Conservation (phyloP, 257 asterid genomes). For the Ballota nigra region DNA sequence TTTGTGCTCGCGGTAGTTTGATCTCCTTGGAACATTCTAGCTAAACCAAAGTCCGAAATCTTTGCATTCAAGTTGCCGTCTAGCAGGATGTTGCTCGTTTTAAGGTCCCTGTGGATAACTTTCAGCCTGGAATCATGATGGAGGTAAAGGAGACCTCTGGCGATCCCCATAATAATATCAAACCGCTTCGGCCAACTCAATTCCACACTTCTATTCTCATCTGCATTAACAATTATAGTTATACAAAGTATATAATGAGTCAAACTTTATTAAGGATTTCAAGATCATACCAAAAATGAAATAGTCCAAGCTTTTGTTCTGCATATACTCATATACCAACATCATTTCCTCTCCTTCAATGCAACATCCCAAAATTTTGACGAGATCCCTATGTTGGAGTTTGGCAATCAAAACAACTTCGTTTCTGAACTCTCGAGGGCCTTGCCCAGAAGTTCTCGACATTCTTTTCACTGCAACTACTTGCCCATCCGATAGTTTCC, state of each 20-base stretch:
- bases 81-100: no score
- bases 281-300: slow-evolving; percentile 13
- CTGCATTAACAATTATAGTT: no score
- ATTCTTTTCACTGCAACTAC: slow-evolving; percentile 21
- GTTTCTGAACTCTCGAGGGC: slow-evolving; percentile 15
- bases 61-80: not conserved
- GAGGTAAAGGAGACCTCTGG: slow-evolving; percentile 8
- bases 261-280: not conserved
- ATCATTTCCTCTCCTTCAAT: no score
- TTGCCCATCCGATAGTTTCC: not conserved
- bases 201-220: not conserved
- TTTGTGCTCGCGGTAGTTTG: not conserved
- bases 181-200: slow-evolving; percentile 16
- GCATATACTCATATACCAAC: no score
- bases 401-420: slow-evolving; percentile 19
- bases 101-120: no score
- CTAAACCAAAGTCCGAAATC: slow-evolving; percentile 21
- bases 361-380: no score
- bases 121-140: no score
- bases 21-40: slow-evolving; percentile 17
- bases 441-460: slow-evolving; percentile 20
- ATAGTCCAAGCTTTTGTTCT: slow-evolving; percentile 20
- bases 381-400: slow-evolving; percentile 17
- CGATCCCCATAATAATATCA: slow-evolving; percentile 21
- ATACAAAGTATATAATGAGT: no score